These are phyloP conservation scores for Tolypocladium amazonense DNA, from an alignment of 2,329 filamentous ascomycete species.

Conservation along the genomic window DNA sequence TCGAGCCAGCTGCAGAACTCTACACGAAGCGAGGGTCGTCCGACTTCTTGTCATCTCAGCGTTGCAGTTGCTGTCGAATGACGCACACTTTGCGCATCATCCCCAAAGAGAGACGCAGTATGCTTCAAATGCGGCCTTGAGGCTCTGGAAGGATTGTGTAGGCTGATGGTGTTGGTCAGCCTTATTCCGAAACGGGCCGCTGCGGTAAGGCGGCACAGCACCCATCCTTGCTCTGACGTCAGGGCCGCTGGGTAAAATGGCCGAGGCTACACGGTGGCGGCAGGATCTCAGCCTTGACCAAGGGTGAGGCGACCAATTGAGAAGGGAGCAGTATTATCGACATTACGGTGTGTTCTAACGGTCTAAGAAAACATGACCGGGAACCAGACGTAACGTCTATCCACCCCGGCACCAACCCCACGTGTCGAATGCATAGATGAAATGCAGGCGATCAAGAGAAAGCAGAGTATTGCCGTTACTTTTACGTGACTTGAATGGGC, in stretches of 20 bases:
- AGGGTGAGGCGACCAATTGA: neutral
- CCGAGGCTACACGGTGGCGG: neutral
- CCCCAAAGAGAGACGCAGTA: neutral
- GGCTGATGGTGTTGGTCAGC: neutral
- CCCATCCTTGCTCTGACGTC: neutral
- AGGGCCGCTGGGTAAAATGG: neutral
- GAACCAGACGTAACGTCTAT: neutral
- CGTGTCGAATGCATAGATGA: neutral
- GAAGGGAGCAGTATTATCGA: neutral
- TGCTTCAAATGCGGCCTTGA: neutral
- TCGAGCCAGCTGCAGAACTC: neutral
- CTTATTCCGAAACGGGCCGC: neutral
- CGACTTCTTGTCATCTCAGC: neutral
- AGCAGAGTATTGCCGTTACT: neutral
- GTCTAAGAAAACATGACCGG: neutral
- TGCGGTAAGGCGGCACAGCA: neutral
- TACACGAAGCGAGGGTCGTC: neutral
- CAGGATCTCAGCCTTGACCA: neutral
- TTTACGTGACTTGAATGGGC: too few species aligned
- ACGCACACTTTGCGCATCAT: neutral
- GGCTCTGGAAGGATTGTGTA: neutral
- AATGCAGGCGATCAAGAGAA: neutral
- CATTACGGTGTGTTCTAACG: neutral
- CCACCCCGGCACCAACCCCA: neutral
- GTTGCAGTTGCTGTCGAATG: neutral